Evolutionary conservation across 2,329 filamentous ascomycete genomes (phyloP), one percentile per base, ranked within the genome.

Genomic region (Aspergillus eucalypticola): DNA sequence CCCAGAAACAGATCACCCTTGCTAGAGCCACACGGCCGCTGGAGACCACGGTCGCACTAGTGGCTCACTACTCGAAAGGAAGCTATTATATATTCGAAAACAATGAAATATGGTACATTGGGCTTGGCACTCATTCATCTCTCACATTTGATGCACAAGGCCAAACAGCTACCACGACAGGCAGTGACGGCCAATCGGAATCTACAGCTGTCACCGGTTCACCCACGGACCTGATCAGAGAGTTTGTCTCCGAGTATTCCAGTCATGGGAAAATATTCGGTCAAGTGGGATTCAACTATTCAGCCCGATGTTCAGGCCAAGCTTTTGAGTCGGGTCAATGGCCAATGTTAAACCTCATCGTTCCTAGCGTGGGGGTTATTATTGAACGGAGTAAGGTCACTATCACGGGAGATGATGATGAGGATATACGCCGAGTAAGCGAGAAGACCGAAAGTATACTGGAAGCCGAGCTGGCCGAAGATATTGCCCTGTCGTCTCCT

Each of bases 271-370:
- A 27, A 25, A 41, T 64, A 13, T 66, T 62, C 35, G 64, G 60
- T 1, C 60, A 66, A 11, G 61, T 54, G 7, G 64, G 64, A 10
- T 66, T 62, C n/a, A 66, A 64, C 46, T 66, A 62, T 29, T 58
- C 62, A 6, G 54, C 62, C 3, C 60, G 61, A 21, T 52, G 52
- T 11, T 56, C 55, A 2, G 54, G 61, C 3, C 38, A 60, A 6
- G 5, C 42, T 2, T 64, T 53, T 35, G 52, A 10, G 5, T 42
- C 55, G 15, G 61, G 64, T n/a, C 15, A 41, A 15, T 66, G 62
- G 60, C 60, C 62, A 3, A 54, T 64, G 3, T 8, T 64, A 3
- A 38, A 19, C 39, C 29, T 62, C 38, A 53, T 64, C 41, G 32
- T 57, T 29, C 62, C 60, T 8, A 54, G 62, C 5, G 38, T 17